Base-by-base conservation (phyloP, 257 asterid species). In the Coffea canephora region DNA sequence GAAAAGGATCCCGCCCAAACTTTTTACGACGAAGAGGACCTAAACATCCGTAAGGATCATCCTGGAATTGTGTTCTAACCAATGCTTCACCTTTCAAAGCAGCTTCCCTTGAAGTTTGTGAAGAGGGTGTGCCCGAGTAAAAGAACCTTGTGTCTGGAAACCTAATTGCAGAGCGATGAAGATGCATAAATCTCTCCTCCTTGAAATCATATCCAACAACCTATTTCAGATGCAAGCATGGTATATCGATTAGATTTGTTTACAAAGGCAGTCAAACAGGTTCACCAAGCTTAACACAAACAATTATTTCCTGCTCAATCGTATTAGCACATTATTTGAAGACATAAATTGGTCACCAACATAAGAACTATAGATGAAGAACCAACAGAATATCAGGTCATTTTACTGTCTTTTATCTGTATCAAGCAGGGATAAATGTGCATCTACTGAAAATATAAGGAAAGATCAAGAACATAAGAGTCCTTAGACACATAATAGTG, bases 131-230 rank as follows among this genome's bases (percentile, higher is more conserved):
- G 59, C 99, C 98, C 2, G 92, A 89, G 74, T 95, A 95, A 43
- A 87, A 84, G 86, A 95, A 93, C 80, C 92, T 87, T 4, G 82
- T 48, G 75, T 89, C 92, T 6, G 98, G 98, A 76, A 91, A 92
- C 74, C 93, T 74, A 75, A 94, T 84, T 10, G 97, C 97, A 0
- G 91, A 83, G 2, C 99, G 91, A 72, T 95, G 99, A 23, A 95
- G 89, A 78, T 86, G 84, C 79, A 89, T 94, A 76, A 95, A 95
- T 73, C 99, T 91, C 78, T 93, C 96, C 89, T 89, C 97, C 97
- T 95, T 95, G 68, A 95, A 95, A 79, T 95, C 94, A 31, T 93
- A 95, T 27, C 99, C 98, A 31, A 95, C 97, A 52, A 91, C 94
- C 99, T 91, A 67, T 69, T 76, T 68, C 80, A 75, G 0, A 43